Conservation (phyloP, 2,329 filamentous ascomycete species). For the Ciborinia camelliae region DNA sequence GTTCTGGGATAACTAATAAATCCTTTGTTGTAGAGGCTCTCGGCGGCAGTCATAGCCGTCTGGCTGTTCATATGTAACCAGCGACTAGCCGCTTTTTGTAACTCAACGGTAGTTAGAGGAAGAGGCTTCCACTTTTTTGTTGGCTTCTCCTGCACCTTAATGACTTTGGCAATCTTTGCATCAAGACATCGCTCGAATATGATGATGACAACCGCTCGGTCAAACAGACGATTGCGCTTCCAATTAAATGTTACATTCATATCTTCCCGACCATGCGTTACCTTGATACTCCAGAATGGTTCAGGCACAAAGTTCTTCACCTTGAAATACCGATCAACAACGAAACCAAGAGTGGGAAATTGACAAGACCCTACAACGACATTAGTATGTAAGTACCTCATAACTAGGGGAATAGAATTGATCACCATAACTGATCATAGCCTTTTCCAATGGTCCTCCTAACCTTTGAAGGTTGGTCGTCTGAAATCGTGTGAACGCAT, state of each 20-base stretch:
- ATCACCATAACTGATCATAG: conserved; percentile 75
- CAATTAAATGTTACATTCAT: conserved; percentile 83
- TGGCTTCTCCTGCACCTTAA: conserved; percentile 82
- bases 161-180: conserved; percentile 74
- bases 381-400: conserved; percentile 11
- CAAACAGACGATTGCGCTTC: conserved; percentile 80
- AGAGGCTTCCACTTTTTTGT: conserved; percentile 93
- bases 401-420: not conserved
- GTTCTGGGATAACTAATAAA: conserved; percentile 98
- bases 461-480: conserved; percentile 73
- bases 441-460: conserved; percentile 54
- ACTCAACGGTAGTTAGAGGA: conserved; percentile 89
- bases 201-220: conserved; percentile 74
- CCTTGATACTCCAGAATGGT: conserved; percentile 86
- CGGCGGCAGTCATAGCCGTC: conserved; percentile 82
- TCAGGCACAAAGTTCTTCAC: conserved; percentile 94
- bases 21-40: conserved; percentile 85
- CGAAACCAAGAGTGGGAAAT: conserved; percentile 93
- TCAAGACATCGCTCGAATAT: conserved; percentile 81
- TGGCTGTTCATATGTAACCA: conserved; percentile 90
- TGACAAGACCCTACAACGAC: conserved; percentile 71
- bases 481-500: conserved; percentile 85
- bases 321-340: conserved; percentile 91
- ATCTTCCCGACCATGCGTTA: conserved; percentile 72
- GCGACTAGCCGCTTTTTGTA: conserved; percentile 91